Evolutionary conservation across 2,329 filamentous ascomycete species (phyloP).

Genomic region (Colletotrichum sp.): DNA sequence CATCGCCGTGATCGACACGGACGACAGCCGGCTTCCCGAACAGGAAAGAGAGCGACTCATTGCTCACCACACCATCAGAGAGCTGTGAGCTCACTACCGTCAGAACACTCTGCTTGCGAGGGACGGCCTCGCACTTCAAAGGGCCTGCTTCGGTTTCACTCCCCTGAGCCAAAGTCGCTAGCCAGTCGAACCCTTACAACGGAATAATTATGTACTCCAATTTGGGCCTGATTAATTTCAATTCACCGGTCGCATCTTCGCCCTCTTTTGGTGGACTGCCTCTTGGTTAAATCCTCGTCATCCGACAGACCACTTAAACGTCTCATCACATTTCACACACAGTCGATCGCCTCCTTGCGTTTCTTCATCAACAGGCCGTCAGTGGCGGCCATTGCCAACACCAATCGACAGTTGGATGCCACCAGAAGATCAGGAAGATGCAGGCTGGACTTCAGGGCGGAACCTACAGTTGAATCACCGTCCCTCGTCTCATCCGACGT

Average conservation of each 20-base stretch:
- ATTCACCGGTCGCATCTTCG: background rate
- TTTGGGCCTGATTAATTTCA: background rate
- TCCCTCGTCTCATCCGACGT: background rate
- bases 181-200: background rate
- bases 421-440: background rate
- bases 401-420: background rate
- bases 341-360: background rate
- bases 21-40: constrained; percentile 14
- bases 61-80: background rate
- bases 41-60: constrained; percentile 10
- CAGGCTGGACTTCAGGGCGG: background rate
- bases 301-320: background rate
- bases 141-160: background rate
- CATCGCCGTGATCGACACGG: constrained; percentile 16
- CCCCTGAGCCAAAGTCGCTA: background rate
- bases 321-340: background rate
- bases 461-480: background rate
- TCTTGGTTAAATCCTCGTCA: background rate
- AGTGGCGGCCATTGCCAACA: background rate
- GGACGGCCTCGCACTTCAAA: background rate
- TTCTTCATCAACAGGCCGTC: background rate
- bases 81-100: background rate
- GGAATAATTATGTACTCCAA: background rate
- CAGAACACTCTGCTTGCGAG: background rate
- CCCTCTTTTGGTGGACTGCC: background rate